Base-by-base conservation (phyloP, 495 filamentous ascomycete genomes). In the Penicillium bialowiezense region DNA sequence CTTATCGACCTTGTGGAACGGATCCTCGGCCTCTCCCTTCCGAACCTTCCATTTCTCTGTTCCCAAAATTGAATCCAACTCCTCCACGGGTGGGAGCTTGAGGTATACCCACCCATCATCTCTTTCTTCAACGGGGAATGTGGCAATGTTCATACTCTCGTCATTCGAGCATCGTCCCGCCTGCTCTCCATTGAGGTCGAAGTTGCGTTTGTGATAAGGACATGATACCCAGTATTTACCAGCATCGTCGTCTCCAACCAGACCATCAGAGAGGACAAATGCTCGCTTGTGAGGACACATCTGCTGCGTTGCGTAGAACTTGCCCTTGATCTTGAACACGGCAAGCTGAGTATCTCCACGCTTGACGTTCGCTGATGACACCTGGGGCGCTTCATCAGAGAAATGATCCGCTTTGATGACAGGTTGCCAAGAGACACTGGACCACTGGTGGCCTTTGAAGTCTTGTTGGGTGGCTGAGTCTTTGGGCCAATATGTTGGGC, bases 231-330 rank as follows among this genome's bases (percentile, higher is more conserved):
- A 96, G 23, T 89, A 86, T 39, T 86, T 83, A 44, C 64, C 63
- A 12, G 65, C 47, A 64, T 74, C 68, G 47, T 85, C 81, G 34
- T 95, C 86, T n/a, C 92, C 92, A 33, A 97, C 81, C 2, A 97
- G 60, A 5, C 90, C 89, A 62, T 97, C 92, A 0, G 86, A 87
- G 28, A 97, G 79, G 23, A 90, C 86, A 66, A 97, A 97, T 0
- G 91, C 84, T 21, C 91, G 88, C 70, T 96, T 96, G 71, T 96
- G 90, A 12, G 92, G 92, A 64, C 92, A 97, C 92, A 97, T 97
- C 65, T 97, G 91, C 76, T 97, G 92, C 13, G 86, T 87, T n/a
- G 89, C 88, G 62, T 91, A 93, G 70, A 81, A 95, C 41, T 82
- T 79, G 15, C 90, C 92, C 49, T 81, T 80, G 52, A 97, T 76